Percentiles rank a stretch among this genome's conserved stretches.
phyloP scores from a whole-genome alignment of 495 filamentous ascomycete species.

The Hypoxylon rickii region DNA sequence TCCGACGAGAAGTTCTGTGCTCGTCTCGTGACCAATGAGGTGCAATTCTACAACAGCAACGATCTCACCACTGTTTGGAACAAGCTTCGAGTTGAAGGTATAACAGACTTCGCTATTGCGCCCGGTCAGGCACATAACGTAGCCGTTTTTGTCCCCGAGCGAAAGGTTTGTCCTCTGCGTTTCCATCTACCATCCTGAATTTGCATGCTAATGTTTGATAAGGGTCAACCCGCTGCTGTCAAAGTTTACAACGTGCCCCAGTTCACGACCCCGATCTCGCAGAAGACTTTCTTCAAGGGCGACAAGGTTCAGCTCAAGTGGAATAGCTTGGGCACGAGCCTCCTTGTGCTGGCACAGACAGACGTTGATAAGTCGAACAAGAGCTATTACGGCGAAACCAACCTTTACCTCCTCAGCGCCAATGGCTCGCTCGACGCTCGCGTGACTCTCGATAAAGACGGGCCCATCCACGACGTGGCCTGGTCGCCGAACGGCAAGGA shows the following conservation, averaged over 20 bases:
- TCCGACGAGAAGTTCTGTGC: constrained; percentile 90
- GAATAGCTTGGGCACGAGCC: constrained; percentile 85
- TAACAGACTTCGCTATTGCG: constrained; percentile 85
- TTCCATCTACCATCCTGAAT: not conserved
- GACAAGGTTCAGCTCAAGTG: constrained; percentile 98
- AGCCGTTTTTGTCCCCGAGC: constrained; percentile 91
- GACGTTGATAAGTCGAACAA: constrained; percentile 97
- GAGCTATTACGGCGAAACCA: constrained; percentile 99
- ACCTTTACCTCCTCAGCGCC: constrained; percentile 90
- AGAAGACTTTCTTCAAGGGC: constrained; percentile 99
- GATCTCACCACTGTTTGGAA: constrained; percentile 89
- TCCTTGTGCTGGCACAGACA: constrained; percentile 96
- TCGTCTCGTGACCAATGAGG: constrained; percentile 91
- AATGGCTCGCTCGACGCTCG: constrained; percentile 91
- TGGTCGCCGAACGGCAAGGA: constrained; percentile 97
- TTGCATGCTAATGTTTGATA: constrained; percentile 8
- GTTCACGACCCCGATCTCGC: constrained; percentile 78
- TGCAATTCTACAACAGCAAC: constrained; percentile 91
- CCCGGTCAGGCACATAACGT: constrained; percentile 87
- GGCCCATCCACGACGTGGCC: constrained; percentile 96
- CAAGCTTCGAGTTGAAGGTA: constrained; percentile 90
- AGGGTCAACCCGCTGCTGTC: constrained; percentile 90
- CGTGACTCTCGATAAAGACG: constrained; percentile 93
- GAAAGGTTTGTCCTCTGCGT: constrained; percentile 68
- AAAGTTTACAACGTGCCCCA: constrained; percentile 93